Percentiles rank a stretch among this genome's conserved stretches.
Evolutionary conservation across 768 basidiomycete species (phyloP).

Genomic region (Mycena sanguinolenta): DNA sequence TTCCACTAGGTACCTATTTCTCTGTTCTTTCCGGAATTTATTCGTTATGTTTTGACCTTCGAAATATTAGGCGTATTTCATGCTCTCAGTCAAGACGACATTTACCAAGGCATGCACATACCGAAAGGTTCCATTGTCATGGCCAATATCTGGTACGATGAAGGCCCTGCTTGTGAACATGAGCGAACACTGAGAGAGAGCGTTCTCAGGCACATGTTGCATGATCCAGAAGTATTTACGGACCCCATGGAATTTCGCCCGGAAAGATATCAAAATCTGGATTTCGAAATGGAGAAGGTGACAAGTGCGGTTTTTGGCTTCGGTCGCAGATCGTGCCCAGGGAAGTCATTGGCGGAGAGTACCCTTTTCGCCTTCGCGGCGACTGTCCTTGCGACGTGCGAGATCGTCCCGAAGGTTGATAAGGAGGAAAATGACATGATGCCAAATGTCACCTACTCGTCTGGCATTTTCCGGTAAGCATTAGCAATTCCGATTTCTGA

Average conservation of each 20-base stretch:
- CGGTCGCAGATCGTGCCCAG: slow-evolving; percentile 34
- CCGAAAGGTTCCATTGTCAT: slow-evolving; percentile 24
- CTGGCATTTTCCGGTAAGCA: too few species aligned
- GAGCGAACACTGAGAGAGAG: too few species aligned
- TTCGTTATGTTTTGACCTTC: too few species aligned
- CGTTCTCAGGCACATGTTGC: slow-evolving; percentile 26
- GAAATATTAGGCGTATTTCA: neutral
- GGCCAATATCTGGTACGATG: slow-evolving; percentile 22
- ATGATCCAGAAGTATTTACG: slow-evolving; percentile 36
- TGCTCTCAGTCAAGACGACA: slow-evolving; percentile 19
- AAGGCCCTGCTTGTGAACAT: too few species aligned
- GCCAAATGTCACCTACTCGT: slow-evolving; percentile 6
- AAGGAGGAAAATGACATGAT: neutral
- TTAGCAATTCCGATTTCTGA: too few species aligned
- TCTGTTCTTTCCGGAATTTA: slow-evolving; percentile 26
- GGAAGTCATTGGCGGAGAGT: slow-evolving; percentile 17
- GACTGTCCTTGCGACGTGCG: slow-evolving; percentile 17
- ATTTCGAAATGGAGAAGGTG: slow-evolving; percentile 30
- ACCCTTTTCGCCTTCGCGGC: slow-evolving; percentile 20
- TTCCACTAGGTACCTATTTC: neutral
- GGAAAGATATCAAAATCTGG: slow-evolving; percentile 38
- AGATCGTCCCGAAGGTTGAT: neutral
- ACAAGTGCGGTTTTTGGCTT: slow-evolving; percentile 34
- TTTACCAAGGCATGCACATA: slow-evolving; percentile 26
- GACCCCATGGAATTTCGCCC: slow-evolving; percentile 47